Conservation (phyloP, 768 basidiomycete genomes). For the Mycena haematopus region DNA sequence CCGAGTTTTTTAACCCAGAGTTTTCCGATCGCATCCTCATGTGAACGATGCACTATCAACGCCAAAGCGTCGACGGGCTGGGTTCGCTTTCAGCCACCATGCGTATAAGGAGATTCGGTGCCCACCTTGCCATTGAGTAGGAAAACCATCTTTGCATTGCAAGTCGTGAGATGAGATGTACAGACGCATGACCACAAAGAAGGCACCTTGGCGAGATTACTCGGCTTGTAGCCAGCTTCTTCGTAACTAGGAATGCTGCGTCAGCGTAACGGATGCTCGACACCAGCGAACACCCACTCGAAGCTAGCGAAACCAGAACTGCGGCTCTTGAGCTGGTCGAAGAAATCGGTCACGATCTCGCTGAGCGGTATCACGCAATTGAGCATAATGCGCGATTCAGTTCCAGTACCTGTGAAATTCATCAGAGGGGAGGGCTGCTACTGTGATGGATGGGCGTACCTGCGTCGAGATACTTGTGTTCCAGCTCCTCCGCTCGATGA, state of each 20-base stretch:
- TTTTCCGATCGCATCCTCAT: constrained; percentile 74
- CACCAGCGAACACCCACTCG: constrained; percentile 60
- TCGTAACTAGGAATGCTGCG: constrained; percentile 71
- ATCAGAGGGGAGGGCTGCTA: neutral
- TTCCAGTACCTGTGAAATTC: constrained; percentile 42
- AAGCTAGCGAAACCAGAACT: constrained; percentile 93
- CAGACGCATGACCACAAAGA: constrained; percentile 1
- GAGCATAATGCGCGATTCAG: constrained; percentile 75
- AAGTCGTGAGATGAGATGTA: neutral
- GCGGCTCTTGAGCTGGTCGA: constrained; percentile 91
- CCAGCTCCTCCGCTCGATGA: constrained; percentile 83
- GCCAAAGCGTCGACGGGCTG: constrained; percentile 94
- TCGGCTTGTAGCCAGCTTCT: constrained; percentile 85
- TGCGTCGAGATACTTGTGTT: constrained; percentile 83
- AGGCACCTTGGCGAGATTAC: constrained; percentile 82
- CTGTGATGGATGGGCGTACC: constrained; percentile 27
- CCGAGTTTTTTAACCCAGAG: constrained; percentile 93
- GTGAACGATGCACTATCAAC: constrained; percentile 86
- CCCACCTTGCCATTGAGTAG: constrained; percentile 64
- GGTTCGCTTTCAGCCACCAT: constrained; percentile 32
- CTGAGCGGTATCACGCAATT: constrained; percentile 86
- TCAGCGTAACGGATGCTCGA: neutral
- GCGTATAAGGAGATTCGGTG: neutral
- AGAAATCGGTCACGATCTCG: constrained; percentile 95
- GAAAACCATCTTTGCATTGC: constrained; percentile 76